These are phyloP conservation scores for Neonectria magnoliae DNA, from an alignment of 2,329 filamentous ascomycete genomes.

Conservation along the genomic window DNA sequence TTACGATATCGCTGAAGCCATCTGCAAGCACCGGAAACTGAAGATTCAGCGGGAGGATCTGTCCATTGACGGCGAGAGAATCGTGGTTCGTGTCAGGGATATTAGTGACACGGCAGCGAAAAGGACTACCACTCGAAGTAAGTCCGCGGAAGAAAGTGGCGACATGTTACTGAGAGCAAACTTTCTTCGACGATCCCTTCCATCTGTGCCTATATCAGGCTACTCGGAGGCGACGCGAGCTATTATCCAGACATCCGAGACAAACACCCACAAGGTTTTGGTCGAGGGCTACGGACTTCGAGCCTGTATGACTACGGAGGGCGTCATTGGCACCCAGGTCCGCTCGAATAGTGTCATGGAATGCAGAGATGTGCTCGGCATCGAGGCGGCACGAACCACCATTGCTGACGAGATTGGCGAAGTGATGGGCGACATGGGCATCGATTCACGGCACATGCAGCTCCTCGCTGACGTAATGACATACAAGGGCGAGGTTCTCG, in stretches of 20 bases:
- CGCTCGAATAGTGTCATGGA: slow-evolving; percentile 92
- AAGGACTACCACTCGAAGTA: slow-evolving; percentile 55
- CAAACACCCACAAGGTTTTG: slow-evolving; percentile 75
- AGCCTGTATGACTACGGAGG: slow-evolving; percentile 91
- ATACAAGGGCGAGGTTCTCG: slow-evolving; percentile 95
- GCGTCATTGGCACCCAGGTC: slow-evolving; percentile 80
- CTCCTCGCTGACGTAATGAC: slow-evolving; percentile 98
- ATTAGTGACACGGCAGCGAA: slow-evolving; percentile 60
- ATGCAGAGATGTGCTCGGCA: slow-evolving; percentile 85
- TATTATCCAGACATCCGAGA: slow-evolving; percentile 85
- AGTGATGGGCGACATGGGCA: slow-evolving; percentile 95
- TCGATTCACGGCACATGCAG: slow-evolving; percentile 98
- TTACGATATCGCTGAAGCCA: slow-evolving; percentile 78
- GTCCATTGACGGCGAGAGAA: slow-evolving; percentile 66
- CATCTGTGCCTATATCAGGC: slow-evolving; percentile 86
- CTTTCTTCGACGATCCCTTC: slow-evolving; percentile 83
- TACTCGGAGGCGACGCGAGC: slow-evolving; percentile 87
- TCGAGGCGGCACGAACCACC: slow-evolving; percentile 90
- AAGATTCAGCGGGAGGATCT: slow-evolving; percentile 77
- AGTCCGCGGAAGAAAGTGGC: slow-evolving; percentile 55
- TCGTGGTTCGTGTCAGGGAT: slow-evolving; percentile 78
- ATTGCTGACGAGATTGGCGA: slow-evolving; percentile 88
- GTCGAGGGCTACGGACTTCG: slow-evolving; percentile 95
- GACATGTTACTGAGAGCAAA: slow-evolving; percentile 80
- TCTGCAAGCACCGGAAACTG: slow-evolving; percentile 83